These are phyloP conservation scores for Lactarius tabidus DNA, from an alignment of 768 basidiomycete species.

Conservation along the genomic window DNA sequence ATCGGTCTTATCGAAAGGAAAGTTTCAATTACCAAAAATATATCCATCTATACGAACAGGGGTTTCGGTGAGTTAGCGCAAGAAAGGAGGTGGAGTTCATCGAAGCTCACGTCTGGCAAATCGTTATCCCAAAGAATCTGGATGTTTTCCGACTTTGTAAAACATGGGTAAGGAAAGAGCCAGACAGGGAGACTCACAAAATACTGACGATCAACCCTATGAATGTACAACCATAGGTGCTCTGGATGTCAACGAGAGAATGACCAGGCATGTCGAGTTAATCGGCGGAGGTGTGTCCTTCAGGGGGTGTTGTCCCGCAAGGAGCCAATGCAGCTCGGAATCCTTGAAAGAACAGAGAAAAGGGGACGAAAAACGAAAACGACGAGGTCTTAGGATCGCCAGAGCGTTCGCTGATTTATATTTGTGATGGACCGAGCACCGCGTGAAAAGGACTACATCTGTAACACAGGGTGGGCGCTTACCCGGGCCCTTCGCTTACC, in stretches of 20 bases:
- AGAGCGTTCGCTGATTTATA: neutral
- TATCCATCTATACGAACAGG: constrained; percentile 1
- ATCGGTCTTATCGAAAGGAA: neutral
- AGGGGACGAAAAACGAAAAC: neutral
- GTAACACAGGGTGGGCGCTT: too few species aligned
- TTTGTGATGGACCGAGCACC: neutral
- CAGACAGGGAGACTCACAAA: neutral
- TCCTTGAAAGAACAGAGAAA: neutral
- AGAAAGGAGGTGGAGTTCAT: neutral
- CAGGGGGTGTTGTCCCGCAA: neutral
- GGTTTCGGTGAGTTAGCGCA: neutral
- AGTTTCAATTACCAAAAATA: neutral
- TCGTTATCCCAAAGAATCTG: constrained; percentile 7
- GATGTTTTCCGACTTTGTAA: neutral
- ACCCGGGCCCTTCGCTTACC: too few species aligned
- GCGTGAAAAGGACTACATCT: neutral
- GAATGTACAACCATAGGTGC: constrained; percentile 1
- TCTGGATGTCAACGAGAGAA: constrained; percentile 1
- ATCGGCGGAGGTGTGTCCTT: neutral
- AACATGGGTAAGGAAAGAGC: too few species aligned
- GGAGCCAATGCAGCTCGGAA: neutral
- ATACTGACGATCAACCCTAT: constrained; percentile 3
- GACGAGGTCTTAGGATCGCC: neutral
- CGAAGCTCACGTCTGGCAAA: constrained; percentile 8
- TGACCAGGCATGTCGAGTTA: neutral